Percentiles rank a stretch among this genome's conserved stretches.
Evolutionary conservation across 2,329 filamentous ascomycete genomes (phyloP).

Genomic region (Microsporum audouinii): DNA sequence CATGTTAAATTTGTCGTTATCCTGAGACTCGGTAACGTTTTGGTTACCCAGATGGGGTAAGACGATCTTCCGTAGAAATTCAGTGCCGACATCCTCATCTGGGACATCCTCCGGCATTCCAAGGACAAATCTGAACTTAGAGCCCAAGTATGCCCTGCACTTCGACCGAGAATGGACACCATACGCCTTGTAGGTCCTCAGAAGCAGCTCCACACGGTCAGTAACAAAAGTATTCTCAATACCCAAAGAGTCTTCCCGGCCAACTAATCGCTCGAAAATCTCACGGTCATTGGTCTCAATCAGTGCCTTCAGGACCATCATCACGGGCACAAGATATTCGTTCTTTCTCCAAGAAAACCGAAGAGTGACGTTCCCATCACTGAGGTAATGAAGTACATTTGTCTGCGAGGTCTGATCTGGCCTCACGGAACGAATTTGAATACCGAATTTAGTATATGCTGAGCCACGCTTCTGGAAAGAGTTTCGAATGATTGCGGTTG

Average conservation of each 20-base stretch:
- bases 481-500: slow-evolving; percentile 82
- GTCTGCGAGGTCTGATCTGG: slow-evolving; percentile 98
- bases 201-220: slow-evolving; percentile 79
- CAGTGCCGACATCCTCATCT: slow-evolving; percentile 78
- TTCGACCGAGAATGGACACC: slow-evolving; percentile 68
- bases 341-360: slow-evolving; percentile 97
- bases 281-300: slow-evolving; percentile 93
- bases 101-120: slow-evolving; percentile 72
- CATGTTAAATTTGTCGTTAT: slow-evolving; percentile 87
- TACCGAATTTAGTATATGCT: slow-evolving; percentile 78
- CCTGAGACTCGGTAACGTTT: slow-evolving; percentile 70
- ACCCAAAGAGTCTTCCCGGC: slow-evolving; percentile 61
- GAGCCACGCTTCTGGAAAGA: slow-evolving; percentile 82
- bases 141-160: slow-evolving; percentile 74
- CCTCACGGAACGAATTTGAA: slow-evolving; percentile 81
- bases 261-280: slow-evolving; percentile 88
- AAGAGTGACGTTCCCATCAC: slow-evolving; percentile 91
- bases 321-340: slow-evolving; percentile 86
- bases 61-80: slow-evolving; percentile 82
- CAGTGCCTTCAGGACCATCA: slow-evolving; percentile 94
- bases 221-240: slow-evolving; percentile 85
- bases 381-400: slow-evolving; percentile 91
- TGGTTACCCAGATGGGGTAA: slow-evolving; percentile 82
- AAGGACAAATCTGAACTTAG: slow-evolving; percentile 82
- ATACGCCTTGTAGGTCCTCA: slow-evolving; percentile 90